Base-by-base conservation (phyloP, 169 alveolate genomes). In the Theileria orientalis region DNA sequence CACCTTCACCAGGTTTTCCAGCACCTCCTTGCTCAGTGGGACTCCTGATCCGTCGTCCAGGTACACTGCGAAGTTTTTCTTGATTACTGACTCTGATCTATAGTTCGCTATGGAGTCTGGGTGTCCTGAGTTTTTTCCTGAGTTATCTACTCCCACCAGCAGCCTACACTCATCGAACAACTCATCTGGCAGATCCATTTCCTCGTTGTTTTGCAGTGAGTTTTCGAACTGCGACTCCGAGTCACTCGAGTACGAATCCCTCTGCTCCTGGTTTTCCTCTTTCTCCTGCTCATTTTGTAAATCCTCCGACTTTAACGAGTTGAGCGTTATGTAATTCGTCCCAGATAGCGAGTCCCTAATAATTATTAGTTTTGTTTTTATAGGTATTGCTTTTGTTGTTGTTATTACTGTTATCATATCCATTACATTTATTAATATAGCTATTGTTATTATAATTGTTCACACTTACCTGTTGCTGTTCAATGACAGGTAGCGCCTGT, bases 81-180 rank as follows among this genome's bases (percentile, higher is more conserved):
- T 69, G 6, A 69, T 46, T 30, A 69, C 74, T 29, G 77, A 46
- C 14, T 69, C 74, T 11, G 52, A 69, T 16, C 77, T 69, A 16
- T 56, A 57, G n/a, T 69, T 69, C 19, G 77, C 77, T 11, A 57
- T 59, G 37, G 77, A 69, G 19, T 30, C 74, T 0, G 37, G 19
- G 37, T 37, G 23, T 19, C 77, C 25, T 32, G 46, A 27, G 16
- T 27, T 59, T 9, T 69, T 69, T 5, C 23, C 52, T 2, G 37
- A 30, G 1, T 1, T 30, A 13, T 52, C 59, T 6, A 59, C 40
- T 35, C 77, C 77, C 7, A 42, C 47, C 35, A 69, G 19, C 23
- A 69, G 42, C 74, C 33, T 69, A 23, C 75, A 46, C 56, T 69
- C 77, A 9, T 29, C 47, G 19, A 69, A 30, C 74, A 69, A 57